These are phyloP conservation scores for Calendula officinalis DNA, from an alignment of 129 eudicot genomes.

Conservation along the genomic window DNA sequence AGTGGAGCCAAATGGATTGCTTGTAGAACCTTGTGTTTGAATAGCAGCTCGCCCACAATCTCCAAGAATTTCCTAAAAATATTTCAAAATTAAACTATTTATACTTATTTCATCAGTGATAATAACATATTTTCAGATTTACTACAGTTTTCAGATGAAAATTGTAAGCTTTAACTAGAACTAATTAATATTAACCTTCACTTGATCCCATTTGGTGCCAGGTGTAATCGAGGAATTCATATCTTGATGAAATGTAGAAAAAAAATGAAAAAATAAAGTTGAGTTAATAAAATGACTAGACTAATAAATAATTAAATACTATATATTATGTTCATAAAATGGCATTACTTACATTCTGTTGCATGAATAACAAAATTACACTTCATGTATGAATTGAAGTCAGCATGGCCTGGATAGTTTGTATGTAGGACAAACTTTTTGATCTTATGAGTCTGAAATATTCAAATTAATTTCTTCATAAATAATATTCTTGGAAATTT, in stretches of 20 bases:
- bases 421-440: conserved; percentile 95
- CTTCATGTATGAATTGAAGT: conserved; percentile 89
- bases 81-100: neutral
- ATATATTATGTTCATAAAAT: neutral
- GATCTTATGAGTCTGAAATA: conserved; percentile 81
- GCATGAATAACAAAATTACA: conserved; percentile 80
- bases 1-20: conserved; percentile 96
- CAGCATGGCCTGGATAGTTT: conserved; percentile 96
- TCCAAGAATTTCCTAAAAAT: conserved; percentile 72
- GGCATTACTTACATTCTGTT: conserved; percentile 56
- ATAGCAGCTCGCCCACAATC: conserved; percentile 94
- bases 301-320: neutral
- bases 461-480: conserved; percentile 1
- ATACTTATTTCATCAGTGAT: neutral
- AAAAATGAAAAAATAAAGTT: conserved; percentile 6
- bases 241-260: conserved; percentile 49
- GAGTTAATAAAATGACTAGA: neutral
- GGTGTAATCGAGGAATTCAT: conserved; percentile 61
- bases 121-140: conserved; percentile 1
- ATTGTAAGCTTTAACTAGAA: conserved; percentile 8
- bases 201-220: conserved; percentile 92
- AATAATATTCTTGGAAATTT: neutral
- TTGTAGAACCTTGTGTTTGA: conserved; percentile 87
- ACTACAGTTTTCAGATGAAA: neutral
- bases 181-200: conserved; percentile 56